Base-by-base conservation (phyloP, 805 yeast species). In the Saccharomycopsis capsularis region DNA sequence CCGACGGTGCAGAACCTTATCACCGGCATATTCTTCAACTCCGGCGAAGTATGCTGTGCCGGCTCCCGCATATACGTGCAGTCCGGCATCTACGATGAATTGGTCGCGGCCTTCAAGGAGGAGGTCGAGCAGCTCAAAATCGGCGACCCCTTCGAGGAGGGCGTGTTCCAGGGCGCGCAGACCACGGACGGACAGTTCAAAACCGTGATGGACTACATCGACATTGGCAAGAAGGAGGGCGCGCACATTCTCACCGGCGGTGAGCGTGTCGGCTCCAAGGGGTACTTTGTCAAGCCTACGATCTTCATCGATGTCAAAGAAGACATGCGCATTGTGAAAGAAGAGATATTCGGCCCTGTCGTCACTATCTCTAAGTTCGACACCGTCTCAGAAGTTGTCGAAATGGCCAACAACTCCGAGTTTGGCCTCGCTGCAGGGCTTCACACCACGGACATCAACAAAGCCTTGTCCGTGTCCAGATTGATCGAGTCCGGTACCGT, bases 41-140 rank as follows among this genome's bases (percentile, higher is more conserved):
- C 90, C 62, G 98, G 98, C 69, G 96, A 91, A 73, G 90, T 87
- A 51, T 90, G 98, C 71, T 84, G 89, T 63, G 97, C 96, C 32
- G 95, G 95, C 56, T 88, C 96, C 48, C 81, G 98, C 68, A 70
- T 89, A 56, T 85, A 87, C 63, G 83, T 90, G 52, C 96, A 90
- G 68, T 95, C 85, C 56, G 76, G 78, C 32, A 73, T 88, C 58
- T 86, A 90, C 68, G 96, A 90, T 55, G 73, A 81, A 65, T 78
- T 88, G 55, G 64, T 88, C 47, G 74, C 69, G 37, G 81, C 73
- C 55, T 79, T 85, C 63, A 71, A 71, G 58, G 62, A 63, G 39
- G 75, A 75, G 50, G 75, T 81, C 41, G 75, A 76, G 51, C 65
- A 66, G 42, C 61, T 81, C 48, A 79, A 80, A 64, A 80, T 84